These are phyloP conservation scores for Fraxinus sp. DNA, from an alignment of 305 asterid genomes.

Conservation along the genomic window DNA sequence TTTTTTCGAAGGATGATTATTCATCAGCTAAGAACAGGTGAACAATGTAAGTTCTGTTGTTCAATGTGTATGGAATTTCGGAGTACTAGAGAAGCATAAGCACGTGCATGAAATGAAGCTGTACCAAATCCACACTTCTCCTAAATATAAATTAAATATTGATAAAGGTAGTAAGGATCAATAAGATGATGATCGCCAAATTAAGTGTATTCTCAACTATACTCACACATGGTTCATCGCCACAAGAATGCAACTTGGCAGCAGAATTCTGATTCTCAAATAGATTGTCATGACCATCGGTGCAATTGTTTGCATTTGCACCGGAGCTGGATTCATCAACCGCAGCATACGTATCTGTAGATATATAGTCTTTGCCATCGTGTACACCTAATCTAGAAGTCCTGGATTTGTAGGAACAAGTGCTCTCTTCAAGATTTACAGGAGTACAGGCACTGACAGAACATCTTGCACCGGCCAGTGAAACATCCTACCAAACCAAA, in stretches of 20 bases:
- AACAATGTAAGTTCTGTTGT: background rate
- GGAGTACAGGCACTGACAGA: constrained; percentile 36
- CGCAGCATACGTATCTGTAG: constrained; percentile 42
- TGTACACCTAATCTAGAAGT: constrained; percentile 41
- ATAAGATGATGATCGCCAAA: background rate
- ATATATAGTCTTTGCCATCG: constrained; percentile 31
- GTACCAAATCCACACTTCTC: background rate
- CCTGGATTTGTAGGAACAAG: constrained; percentile 48
- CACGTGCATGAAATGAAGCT: background rate
- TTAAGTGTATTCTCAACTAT: constrained; percentile 6
- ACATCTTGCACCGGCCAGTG: constrained; percentile 64
- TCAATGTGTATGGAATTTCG: constrained; percentile 5
- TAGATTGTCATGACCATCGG: constrained; percentile 37
- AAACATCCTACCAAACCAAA: constrained; percentile 51
- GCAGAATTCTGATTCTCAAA: constrained; percentile 32
- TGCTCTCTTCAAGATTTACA: constrained; percentile 48
- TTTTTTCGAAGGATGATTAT: background rate
- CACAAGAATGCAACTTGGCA: constrained; percentile 36
- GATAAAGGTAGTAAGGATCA: background rate
- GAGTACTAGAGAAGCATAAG: constrained; percentile 14
- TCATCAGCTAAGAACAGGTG: background rate
- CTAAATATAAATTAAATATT: background rate
- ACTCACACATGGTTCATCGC: constrained; percentile 63
- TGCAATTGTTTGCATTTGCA: constrained; percentile 35
- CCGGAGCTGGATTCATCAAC: constrained; percentile 35